phyloP scores from a whole-genome alignment of 75 land plant species.

The Sequoia sempervirens region DNA sequence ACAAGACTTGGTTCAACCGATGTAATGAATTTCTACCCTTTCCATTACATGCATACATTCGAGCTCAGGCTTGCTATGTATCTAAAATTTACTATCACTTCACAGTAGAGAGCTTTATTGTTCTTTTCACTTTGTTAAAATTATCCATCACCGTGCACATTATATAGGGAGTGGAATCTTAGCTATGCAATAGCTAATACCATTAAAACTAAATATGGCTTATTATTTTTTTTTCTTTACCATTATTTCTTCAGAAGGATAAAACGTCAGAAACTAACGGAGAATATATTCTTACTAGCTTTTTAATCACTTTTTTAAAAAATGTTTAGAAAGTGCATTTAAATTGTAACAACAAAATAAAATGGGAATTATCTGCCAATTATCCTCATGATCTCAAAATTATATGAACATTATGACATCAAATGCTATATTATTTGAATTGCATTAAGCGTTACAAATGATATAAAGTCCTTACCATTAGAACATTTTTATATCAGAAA shows the following conservation, averaged over 20 bases:
- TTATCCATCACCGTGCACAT: background rate
- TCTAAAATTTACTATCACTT: background rate
- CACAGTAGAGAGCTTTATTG: background rate
- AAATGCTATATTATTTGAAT: too few species aligned
- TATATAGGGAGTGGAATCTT: background rate
- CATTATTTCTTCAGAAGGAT: background rate
- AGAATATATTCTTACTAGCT: background rate
- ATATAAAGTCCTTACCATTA: too few species aligned
- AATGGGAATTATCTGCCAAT: background rate
- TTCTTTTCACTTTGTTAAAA: background rate
- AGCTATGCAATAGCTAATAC: background rate
- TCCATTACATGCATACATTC: too few species aligned
- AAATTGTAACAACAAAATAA: too few species aligned
- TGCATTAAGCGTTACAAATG: too few species aligned
- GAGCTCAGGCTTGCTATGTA: too few species aligned
- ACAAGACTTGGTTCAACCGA: background rate
- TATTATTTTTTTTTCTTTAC: background rate
- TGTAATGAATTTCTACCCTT: too few species aligned
- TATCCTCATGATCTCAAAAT: background rate
- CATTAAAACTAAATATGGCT: background rate
- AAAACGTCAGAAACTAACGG: background rate
- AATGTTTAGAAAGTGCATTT: too few species aligned
- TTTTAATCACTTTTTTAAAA: too few species aligned
- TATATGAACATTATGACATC: too few species aligned
- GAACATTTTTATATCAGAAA: too few species aligned